Evolutionary conservation across 2,329 filamentous ascomycete genomes (phyloP), one percentile per base, ranked within the genome.

Genomic region (Albophoma yamanashiensis): DNA sequence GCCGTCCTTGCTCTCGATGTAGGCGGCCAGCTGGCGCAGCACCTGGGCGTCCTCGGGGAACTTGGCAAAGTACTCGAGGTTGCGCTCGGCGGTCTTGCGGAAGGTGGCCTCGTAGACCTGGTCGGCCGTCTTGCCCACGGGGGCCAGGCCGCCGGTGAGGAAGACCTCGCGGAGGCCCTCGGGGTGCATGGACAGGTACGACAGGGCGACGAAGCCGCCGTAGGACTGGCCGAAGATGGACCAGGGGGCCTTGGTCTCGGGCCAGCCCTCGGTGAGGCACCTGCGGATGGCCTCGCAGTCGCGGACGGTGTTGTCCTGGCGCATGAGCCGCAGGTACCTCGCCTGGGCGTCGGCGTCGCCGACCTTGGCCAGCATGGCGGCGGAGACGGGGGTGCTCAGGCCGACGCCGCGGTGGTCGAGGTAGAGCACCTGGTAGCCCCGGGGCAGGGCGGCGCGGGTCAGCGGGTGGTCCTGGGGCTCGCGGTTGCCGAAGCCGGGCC

Each of bases 331-430:
- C 64, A 97, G 80, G 67, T 96, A 96, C 58, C 86, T 82, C 8
- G 88, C 89, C 73, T 97, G 91, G 60, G 84, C 83, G 55, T 82
- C 73, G 61, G 83, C 63, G 22, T 63, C 62, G 55, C 52, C 61
- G 3, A 71, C 60, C 17, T 65, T 55, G 40, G 82, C 81, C 5
- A 97, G 79, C 8, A 88, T 91, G 11, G 82, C 83, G 11, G 89
- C 85, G 1, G 89, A 89, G 50, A 97, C 83, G 1, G 92, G 89
- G 2, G 86, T 89, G 69, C 90, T 95, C 57, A 96, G 77, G 1
- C 93, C 93, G 3, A 91, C 95, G 15, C 93, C 93, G 57, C 93
- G 85, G 71, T 96, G 92, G 72, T 97, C 93, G n/a, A 97, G 81
- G 64, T 89, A 87, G 2, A 97, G 82, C 55, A 91, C 78, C 72